phyloP scores from a whole-genome alignment of 331 rosid genomes.

The Pyracantha coccinea region DNA sequence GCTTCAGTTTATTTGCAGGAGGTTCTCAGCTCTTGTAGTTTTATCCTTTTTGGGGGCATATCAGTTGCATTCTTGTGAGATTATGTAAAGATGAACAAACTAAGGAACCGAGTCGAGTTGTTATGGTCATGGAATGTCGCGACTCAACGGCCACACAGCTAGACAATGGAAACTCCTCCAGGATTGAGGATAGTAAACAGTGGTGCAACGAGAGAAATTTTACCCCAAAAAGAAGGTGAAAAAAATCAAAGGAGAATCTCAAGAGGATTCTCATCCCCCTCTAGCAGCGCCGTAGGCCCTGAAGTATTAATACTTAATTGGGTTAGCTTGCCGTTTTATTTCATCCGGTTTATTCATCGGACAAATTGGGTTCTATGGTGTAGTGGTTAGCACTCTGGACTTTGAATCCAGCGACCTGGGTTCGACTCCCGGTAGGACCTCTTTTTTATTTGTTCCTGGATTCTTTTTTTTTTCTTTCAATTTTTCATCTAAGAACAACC shows the following conservation, averaged over 20 bases:
- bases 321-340: too few relatives aligned
- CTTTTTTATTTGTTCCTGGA: not conserved
- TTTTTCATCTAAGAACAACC: too few relatives aligned
- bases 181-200: not conserved
- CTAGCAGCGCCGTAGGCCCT: not conserved
- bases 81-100: too few relatives aligned
- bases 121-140: too few relatives aligned
- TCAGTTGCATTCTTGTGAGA: too few relatives aligned
- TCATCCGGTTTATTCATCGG: rapidly evolving
- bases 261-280: not conserved
- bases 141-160: too few relatives aligned
- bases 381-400: constrained; percentile 82
- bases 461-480: too few relatives aligned
- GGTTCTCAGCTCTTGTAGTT: not conserved
- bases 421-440: constrained; percentile 86
- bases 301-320: not conserved
- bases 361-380: constrained; percentile 48
- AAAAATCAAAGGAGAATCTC: too few relatives aligned
- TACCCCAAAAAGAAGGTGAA: not conserved
- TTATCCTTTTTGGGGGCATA: too few relatives aligned
- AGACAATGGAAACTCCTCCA: not conserved
- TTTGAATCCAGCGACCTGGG: constrained; percentile 74
- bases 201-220: not conserved
- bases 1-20: not conserved
- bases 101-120: too few relatives aligned